Evolutionary conservation across 2,329 filamentous ascomycete genomes (phyloP).

Genomic region (Emericellopsis atlantica): DNA sequence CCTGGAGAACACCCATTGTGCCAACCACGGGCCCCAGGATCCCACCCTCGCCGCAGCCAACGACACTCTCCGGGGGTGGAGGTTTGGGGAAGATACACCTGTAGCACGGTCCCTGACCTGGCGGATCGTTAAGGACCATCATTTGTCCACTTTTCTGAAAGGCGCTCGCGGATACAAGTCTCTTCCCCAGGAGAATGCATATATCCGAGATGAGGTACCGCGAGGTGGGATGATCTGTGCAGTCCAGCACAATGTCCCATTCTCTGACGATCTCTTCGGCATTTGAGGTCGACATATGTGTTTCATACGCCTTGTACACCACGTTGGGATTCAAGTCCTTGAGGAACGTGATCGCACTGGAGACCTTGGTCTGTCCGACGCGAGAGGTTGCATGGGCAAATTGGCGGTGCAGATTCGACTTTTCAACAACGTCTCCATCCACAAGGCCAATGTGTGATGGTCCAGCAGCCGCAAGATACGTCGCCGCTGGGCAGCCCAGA

Average conservation of each 20-base stretch:
- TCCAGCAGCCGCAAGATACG: slow-evolving; percentile 86
- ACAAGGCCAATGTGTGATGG: slow-evolving; percentile 73
- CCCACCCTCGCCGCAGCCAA: slow-evolving; percentile 84
- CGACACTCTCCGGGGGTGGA: slow-evolving; percentile 69
- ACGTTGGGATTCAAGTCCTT: slow-evolving; percentile 61
- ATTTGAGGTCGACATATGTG: slow-evolving; percentile 56
- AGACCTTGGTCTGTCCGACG: slow-evolving; percentile 68
- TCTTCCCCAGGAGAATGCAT: slow-evolving; percentile 66
- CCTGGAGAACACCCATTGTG: slow-evolving; percentile 84
- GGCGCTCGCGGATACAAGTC: slow-evolving; percentile 80
- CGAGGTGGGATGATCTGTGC: slow-evolving; percentile 84
- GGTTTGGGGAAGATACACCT: slow-evolving; percentile 84
- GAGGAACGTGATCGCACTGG: slow-evolving; percentile 56
- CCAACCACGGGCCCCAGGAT: slow-evolving; percentile 89
- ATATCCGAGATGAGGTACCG: slow-evolving; percentile 89
- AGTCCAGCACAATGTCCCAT: slow-evolving; percentile 85
- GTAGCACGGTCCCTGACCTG: slow-evolving; percentile 73
- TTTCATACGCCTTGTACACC: slow-evolving; percentile 47
- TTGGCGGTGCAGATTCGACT: slow-evolving; percentile 87
- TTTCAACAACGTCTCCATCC: slow-evolving; percentile 79
- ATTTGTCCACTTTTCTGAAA: slow-evolving; percentile 83
- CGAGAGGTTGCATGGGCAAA: slow-evolving; percentile 63
- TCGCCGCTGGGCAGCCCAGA: slow-evolving; percentile 79
- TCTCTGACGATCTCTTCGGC: slow-evolving; percentile 50
- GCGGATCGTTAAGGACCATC: slow-evolving; percentile 74